Base-by-base conservation (phyloP, 768 basidiomycete species). In the Grammothele lineata region DNA sequence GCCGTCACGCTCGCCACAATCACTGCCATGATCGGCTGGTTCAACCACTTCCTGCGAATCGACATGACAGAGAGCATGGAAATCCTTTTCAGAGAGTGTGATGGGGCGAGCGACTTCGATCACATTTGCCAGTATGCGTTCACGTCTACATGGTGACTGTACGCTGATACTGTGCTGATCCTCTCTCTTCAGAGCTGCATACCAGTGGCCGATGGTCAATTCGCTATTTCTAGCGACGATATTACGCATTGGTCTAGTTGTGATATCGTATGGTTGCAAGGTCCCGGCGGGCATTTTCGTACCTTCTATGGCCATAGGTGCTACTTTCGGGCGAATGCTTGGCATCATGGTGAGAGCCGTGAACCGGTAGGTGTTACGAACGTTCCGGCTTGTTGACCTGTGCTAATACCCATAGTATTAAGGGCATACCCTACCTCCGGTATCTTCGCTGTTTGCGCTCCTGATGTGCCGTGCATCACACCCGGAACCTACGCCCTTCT, bases 271-370 rank as follows among this genome's bases (percentile, higher is more conserved):
- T 62, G 96, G 96, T 0, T 89, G 85, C 60, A 97, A 92, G 64
- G 96, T 99, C 0, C 96, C 96, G 1, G 90, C 90, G 10, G 96
- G 96, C 21, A 99, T 99, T 56, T 99, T 99, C 56, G 91, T 99
- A 0, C 96, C 96, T 2, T 96, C 94, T 3, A 98, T 99, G 96
- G 96, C 95, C 1, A 85, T 98, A 45, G 96, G 96, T 32, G 96
- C 96, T 3, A 87, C 91, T 0, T 98, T 98, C 60, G 96, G 96
- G 2, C 76, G 96, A 32, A 96, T 98, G 92, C 71, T 99, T 15
- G 96, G 96, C 1, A 98, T 97, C 50, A 75, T 96, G 53, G 93
- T 97, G 25, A 95, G 96, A 66, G 93, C 93, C 0, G 74, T 96
- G 67, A 84, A 95, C 64, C 76, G 74, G 94, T 87, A 52, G 57